Evolutionary conservation across 495 filamentous ascomycete genomes (phyloP).

Genomic region (Aspergillus saccharolyticus): DNA sequence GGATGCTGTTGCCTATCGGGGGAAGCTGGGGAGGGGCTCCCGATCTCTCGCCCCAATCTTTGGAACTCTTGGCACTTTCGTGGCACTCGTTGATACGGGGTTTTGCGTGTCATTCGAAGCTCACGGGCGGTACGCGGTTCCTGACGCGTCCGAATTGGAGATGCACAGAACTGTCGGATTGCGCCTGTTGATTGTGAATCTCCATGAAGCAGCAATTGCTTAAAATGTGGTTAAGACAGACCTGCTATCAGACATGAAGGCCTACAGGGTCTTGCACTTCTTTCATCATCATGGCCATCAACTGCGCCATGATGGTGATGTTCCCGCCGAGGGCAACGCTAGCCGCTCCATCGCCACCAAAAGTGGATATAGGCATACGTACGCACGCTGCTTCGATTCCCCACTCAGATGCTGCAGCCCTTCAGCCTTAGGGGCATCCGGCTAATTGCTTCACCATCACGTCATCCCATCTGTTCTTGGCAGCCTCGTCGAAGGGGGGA

Average conservation of each 20-base stretch:
- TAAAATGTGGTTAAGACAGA: background rate
- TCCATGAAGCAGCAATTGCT: background rate
- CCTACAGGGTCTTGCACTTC: background rate
- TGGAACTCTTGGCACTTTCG: background rate
- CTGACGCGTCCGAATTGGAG: background rate
- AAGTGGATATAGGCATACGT: constrained; percentile 6
- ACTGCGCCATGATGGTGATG: background rate
- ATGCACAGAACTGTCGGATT: background rate
- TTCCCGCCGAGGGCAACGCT: background rate
- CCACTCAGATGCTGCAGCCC: background rate
- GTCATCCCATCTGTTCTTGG: background rate
- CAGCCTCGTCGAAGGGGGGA: background rate
- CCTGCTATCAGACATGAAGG: background rate
- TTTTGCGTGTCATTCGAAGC: background rate
- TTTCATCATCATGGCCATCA: background rate
- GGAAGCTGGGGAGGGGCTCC: background rate
- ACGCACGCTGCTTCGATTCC: background rate
- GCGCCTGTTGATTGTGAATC: background rate
- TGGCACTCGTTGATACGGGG: background rate
- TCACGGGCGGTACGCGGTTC: background rate
- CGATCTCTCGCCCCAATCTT: background rate
- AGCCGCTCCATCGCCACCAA: background rate
- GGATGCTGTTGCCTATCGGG: background rate
- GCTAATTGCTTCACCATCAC: background rate
- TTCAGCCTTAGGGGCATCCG: background rate